Evolutionary conservation across 139 green algal species (phyloP), one percentile per base, ranked within the genome.

Genomic region (Haematococcus lacustris): DNA sequence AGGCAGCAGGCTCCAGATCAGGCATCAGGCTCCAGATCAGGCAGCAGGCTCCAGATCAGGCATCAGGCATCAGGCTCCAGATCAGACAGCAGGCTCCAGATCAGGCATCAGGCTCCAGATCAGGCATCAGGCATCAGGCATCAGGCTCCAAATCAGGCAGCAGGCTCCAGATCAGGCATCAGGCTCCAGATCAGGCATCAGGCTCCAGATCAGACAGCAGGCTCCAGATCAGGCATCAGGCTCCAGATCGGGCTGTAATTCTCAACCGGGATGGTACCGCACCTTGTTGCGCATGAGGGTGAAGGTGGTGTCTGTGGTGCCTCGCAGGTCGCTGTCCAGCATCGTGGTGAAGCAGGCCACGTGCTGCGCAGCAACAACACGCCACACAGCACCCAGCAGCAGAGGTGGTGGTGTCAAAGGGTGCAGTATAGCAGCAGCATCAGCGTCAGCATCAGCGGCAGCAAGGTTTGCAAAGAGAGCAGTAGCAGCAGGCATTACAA

Each of bases 341-440:
- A 84, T 38, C 2, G 74, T 84, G 38, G 70, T 80, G 71, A 69
- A 84, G 39, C 34, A 73, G 43, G 80, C 53, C 33, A 65, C 50
- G 0, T 63, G 51, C 32, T 74, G 38, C 41, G 62, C 63, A 25
- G 6, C 32, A 30, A 74, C 30, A 61, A 40, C 30, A 3, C 13
- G 21, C 17, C 23, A 63, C 53, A 63, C 53, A 63, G 4, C 17
- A 63, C 32, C 30, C n/a, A 68, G 26, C 23, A 33, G 3, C 34
- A 76, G 40, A 17, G 43, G n/a, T 68, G 57, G 57, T n/a, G 21
- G 28, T 60, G 39, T 26, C 6, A 68, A 5, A 68, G 6, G 21
- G 6, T 33, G 34, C 70, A 51, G 21, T 21, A 60, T 23, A 30
- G 25, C 28, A 3, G 4, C 28, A 5, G 35, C 38, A 1, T 6